Evolutionary conservation across 2,329 filamentous ascomycete genomes (phyloP).

Genomic region (Talaromyces verruculosus): DNA sequence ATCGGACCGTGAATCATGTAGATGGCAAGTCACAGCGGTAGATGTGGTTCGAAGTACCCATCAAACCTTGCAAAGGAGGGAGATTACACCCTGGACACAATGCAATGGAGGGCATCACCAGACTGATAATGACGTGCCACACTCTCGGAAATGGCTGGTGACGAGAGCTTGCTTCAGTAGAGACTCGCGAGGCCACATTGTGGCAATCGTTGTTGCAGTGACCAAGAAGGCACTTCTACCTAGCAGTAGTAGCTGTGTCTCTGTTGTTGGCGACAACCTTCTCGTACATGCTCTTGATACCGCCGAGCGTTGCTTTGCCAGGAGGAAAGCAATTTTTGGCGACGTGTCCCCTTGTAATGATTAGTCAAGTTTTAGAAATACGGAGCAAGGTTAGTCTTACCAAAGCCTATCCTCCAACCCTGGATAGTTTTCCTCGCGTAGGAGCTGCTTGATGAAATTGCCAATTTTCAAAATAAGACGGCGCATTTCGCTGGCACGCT

Average conservation of each 20-base stretch:
- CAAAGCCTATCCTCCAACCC: conserved; percentile 47
- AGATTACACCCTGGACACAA: not conserved
- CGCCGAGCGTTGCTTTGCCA: conserved; percentile 40
- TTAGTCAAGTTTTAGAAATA: conserved; percentile 28
- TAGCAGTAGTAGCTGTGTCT: conserved; percentile 23
- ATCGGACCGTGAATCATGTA: not conserved
- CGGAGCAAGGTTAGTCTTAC: conserved; percentile 33
- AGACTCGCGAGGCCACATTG: not conserved
- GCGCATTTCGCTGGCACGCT: conserved; percentile 46
- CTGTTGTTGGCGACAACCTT: conserved; percentile 36
- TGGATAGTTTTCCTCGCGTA: conserved; percentile 37
- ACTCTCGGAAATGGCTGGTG: not conserved
- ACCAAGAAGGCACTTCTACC: conserved; percentile 5
- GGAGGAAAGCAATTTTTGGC: conserved; percentile 49
- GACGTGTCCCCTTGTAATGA: conserved; percentile 44
- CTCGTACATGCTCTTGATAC: conserved; percentile 41
- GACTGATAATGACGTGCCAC: not conserved
- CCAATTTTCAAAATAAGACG: conserved; percentile 47
- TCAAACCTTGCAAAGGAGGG: conserved; percentile 6
- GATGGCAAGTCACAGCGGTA: not conserved
- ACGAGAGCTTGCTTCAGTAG: not conserved
- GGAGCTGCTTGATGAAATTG: conserved; percentile 46
- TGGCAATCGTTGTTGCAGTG: not conserved
- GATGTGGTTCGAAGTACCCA: not conserved
- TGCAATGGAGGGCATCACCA: conserved; percentile 2